Evolutionary conservation across 2,329 filamentous ascomycete genomes (phyloP).

Genomic region (Diplodia scrobiculata): DNA sequence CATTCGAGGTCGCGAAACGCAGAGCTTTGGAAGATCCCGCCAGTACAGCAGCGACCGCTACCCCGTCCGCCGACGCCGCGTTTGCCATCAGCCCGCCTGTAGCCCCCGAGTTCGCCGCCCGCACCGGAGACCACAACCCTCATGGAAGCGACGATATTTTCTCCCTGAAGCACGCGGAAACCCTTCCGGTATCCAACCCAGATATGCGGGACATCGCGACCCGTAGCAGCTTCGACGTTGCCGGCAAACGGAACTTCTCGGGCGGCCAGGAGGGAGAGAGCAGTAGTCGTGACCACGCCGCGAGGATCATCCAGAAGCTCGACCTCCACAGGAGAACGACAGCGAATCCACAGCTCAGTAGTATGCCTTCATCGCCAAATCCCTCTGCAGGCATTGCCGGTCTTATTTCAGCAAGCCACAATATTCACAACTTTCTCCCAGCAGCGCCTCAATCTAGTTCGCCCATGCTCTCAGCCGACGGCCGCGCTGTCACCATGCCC

Average conservation of each 20-base stretch:
- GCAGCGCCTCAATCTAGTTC: conserved; percentile 20
- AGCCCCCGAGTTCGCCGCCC: conserved; percentile 87
- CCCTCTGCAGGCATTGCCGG: conserved; percentile 70
- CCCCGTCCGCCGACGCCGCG: conserved; percentile 63
- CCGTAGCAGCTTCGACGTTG: conserved; percentile 73
- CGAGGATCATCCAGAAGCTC: conserved; percentile 88
- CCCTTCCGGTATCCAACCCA: conserved; percentile 61
- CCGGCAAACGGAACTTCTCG: conserved; percentile 53
- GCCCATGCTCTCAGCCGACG: conserved; percentile 43
- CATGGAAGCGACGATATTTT: conserved; percentile 58
- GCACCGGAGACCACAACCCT: conserved; percentile 65
- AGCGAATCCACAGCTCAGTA: conserved; percentile 53
- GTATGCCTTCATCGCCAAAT: conserved; percentile 32
- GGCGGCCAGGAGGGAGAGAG: conserved; percentile 68
- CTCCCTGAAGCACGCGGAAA: conserved; percentile 62
- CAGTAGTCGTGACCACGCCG: conserved; percentile 74
- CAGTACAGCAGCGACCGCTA: conserved; percentile 53
- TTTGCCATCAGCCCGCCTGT: conserved; percentile 90
- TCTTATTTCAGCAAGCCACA: conserved; percentile 73
- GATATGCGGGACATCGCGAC: conserved; percentile 52
- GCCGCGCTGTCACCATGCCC: conserved; percentile 47
- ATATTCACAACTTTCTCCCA: conserved; percentile 29
- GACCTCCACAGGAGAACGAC: conserved; percentile 82
- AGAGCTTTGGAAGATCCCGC: conserved; percentile 77
- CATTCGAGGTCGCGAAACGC: conserved; percentile 92